Evolutionary conservation across 768 basidiomycete species (phyloP).

Genomic region (Boletus rex-veris): DNA sequence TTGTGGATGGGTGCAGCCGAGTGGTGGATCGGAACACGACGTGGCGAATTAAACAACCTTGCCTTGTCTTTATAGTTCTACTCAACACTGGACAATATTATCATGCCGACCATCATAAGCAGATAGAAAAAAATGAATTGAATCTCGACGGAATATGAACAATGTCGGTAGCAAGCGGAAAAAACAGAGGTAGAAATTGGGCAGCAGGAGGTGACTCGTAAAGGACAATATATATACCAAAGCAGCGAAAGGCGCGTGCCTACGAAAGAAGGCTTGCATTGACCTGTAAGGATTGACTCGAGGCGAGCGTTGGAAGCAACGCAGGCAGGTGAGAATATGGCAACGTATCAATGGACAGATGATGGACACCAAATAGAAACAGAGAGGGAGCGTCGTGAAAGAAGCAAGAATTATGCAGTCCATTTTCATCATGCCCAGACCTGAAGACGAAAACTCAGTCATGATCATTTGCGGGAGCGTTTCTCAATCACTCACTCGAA

Average conservation of each 20-base stretch:
- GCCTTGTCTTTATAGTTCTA: background rate
- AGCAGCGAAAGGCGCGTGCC: constrained; percentile 33
- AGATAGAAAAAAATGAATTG: constrained; percentile 32
- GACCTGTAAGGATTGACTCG: constrained; percentile 61
- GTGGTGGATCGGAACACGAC: background rate
- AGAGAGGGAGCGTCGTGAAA: constrained; percentile 22
- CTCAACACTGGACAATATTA: background rate
- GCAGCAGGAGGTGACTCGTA: constrained; percentile 31
- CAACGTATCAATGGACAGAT: constrained; percentile 49
- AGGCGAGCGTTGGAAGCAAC: constrained; percentile 44
- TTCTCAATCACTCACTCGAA: constrained; percentile 62
- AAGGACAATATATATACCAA: constrained; percentile 36
- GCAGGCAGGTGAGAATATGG: constrained; percentile 52
- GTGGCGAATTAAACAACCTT: background rate
- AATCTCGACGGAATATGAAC: constrained; percentile 45
- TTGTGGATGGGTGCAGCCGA: background rate
- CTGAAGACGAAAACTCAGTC: constrained; percentile 37
- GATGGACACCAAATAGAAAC: constrained; percentile 23
- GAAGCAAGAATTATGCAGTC: constrained; percentile 22
- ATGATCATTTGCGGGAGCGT: background rate
- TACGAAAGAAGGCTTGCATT: constrained; percentile 34
- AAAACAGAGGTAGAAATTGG: constrained; percentile 34
- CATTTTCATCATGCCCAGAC: constrained; percentile 73
- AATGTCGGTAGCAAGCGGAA: constrained; percentile 35
- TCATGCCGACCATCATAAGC: background rate